Conservation (phyloP, 345 rosid genomes). For the Hibiscus trionum region DNA sequence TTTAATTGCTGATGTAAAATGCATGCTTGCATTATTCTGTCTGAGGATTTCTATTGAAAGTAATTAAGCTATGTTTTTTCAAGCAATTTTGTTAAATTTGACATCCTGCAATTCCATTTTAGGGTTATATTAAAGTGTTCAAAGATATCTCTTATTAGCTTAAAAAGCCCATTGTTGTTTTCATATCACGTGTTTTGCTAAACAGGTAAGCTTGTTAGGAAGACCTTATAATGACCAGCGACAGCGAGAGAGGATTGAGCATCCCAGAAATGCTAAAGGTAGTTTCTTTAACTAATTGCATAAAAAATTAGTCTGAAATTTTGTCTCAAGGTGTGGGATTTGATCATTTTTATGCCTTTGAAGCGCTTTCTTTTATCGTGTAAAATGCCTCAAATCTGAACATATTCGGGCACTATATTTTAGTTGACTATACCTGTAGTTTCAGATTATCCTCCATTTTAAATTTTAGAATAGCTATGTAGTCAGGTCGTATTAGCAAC, state of each 20-base stretch:
- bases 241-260: constrained; percentile 25
- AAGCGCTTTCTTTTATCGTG: neutral
- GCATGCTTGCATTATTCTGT: neutral
- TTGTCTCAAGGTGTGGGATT: neutral
- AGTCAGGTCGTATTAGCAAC: neutral
- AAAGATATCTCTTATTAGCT: neutral
- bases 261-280: constrained; percentile 43
- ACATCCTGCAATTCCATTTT: constrained; percentile 4
- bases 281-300: constrained; percentile 8
- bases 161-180: neutral
- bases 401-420: neutral
- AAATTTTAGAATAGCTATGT: neutral
- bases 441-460: neutral
- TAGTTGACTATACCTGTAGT: constrained; percentile 1
- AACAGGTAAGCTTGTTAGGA: constrained; percentile 35
- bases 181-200: constrained; percentile 4
- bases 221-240: constrained; percentile 23
- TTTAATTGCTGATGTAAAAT: neutral
- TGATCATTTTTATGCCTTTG: neutral
- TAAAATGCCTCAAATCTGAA: neutral
- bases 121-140: constrained; percentile 3
- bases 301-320: neutral
- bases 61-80: neutral
- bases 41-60: neutral
- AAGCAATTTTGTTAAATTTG: neutral